Base-by-base conservation (phyloP, 2,329 filamentous ascomycete genomes). In the Monosporascus sp. region DNA sequence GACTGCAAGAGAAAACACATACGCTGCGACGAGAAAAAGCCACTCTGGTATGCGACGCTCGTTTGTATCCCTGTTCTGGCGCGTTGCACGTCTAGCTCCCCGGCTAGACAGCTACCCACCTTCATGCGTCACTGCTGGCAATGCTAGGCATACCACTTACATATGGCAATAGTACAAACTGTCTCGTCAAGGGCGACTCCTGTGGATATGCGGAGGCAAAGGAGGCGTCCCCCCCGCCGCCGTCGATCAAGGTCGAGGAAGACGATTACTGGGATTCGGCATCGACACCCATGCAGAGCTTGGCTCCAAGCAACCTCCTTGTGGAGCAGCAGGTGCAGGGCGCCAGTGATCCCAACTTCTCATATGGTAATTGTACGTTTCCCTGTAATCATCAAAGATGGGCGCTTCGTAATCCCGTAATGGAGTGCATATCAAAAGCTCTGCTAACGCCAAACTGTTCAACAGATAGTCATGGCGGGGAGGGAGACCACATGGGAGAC, bases 1-100 rank as follows among this genome's bases (percentile, higher is more conserved):
- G 62, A 60, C 27, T 63, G 61, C 50, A 63, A 63, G 53, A 55
- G 52, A 51, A 63, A 63, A 53, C 61, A 62, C 52, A 56, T 63
- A 49, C 58, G 61, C 47, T 63, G 61, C 54, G 61, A 63, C 51
- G 61, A 63, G 49, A 60, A 58, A 51, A 62, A 60, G 55, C 61
- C 61, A 49, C 55, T 63, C 53, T 63, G 61, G 61, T 63, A 62
- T 49, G 61, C 50, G 53, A 36, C 49, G 46, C 52, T 50, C 51
- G 52, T 49, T 57, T 53, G 50, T 41, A 46, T 48, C 20, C 34
- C 48, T 26, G 16, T 20, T 16, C 14, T 17, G n/a, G 27, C 17
- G 11, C 19, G 5, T 14, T 22, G 31, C 27, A 19, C 24, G 16
- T 5, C 19, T 49, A 20, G 27, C 22, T 40, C n/a, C 43, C 36